Percentiles rank a stretch among this genome's conserved stretches.
Evolutionary conservation across 306 rosid species (phyloP).

Genomic region (Glycine tomentella): DNA sequence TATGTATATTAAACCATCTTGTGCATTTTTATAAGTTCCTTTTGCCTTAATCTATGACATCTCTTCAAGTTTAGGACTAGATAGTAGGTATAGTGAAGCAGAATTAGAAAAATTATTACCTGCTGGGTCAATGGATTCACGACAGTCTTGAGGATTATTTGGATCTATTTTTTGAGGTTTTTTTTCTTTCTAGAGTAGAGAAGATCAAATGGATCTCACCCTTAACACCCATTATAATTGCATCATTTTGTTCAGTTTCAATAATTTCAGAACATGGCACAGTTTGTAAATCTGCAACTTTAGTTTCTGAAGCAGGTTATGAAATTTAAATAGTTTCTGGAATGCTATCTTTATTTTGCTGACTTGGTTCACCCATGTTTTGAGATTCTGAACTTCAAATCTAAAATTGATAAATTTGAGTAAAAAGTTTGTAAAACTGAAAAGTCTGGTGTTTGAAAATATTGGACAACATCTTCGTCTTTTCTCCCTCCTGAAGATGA

Average conservation of each 20-base stretch:
- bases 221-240: neutral
- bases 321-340: neutral
- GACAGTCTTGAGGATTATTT: neutral
- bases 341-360: neutral
- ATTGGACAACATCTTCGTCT: neutral
- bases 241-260: neutral
- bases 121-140: neutral
- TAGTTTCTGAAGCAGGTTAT: neutral
- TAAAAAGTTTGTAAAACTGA: too few relatives aligned
- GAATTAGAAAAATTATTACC: neutral
- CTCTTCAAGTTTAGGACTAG: slow-evolving; percentile 21
- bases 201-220: neutral
- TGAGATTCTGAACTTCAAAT: too few relatives aligned
- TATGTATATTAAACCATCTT: slow-evolving; percentile 24
- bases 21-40: slow-evolving; percentile 32
- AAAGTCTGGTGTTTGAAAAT: too few relatives aligned
- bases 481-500: neutral
- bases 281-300: neutral
- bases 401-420: neutral
- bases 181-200: neutral
- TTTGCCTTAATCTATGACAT: neutral
- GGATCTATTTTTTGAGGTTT: neutral
- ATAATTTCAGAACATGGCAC: neutral
- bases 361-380: neutral
- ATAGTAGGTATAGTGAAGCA: neutral